Conservation (phyloP, 202 grass and related monocot genomes). For the Elaeis oleifera region DNA sequence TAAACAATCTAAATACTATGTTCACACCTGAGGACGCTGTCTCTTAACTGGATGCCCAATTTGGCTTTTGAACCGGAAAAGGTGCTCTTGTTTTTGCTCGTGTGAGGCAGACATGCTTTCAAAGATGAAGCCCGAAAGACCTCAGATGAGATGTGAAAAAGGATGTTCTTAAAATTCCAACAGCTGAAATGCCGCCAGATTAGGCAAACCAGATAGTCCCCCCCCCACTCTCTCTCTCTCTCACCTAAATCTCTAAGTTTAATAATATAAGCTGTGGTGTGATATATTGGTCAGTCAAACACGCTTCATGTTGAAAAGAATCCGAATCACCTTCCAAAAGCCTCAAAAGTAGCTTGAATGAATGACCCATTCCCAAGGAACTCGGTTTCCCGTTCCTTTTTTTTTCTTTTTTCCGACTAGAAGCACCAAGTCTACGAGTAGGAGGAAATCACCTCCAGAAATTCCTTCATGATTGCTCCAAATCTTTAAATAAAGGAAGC, state of each 20-base stretch:
- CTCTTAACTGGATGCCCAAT: conserved; percentile 54
- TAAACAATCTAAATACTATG: neutral
- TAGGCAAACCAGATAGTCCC: no score
- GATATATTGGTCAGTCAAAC: conserved; percentile 99
- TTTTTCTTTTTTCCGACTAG: conserved; percentile 6
- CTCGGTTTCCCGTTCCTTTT: neutral
- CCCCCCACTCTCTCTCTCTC: conserved; percentile 23
- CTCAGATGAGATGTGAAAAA: no score
- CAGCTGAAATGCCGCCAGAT: conserved; percentile 12
- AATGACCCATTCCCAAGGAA: conserved; percentile 26
- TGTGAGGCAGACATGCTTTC: no score
- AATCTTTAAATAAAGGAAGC: conserved; percentile 58
- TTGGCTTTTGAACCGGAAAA: conserved; percentile 27
- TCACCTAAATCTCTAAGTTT: conserved; percentile 5
- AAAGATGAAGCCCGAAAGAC: no score
- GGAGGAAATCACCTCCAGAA: conserved; percentile 27
- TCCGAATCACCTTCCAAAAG: conserved; percentile 64
- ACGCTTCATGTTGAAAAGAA: conserved; percentile 88
- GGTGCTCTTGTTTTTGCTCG: neutral
- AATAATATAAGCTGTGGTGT: conserved; percentile 31
- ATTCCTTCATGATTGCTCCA: conserved; percentile 59
- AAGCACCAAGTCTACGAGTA: conserved; percentile 30
- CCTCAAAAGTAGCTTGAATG: conserved; percentile 20
- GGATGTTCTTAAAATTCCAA: conserved; percentile 7
- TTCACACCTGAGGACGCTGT: conserved; percentile 72